These are phyloP conservation scores for Aspergillus clavatus DNA, from an alignment of 2,329 filamentous ascomycete genomes.

Conservation along the genomic window DNA sequence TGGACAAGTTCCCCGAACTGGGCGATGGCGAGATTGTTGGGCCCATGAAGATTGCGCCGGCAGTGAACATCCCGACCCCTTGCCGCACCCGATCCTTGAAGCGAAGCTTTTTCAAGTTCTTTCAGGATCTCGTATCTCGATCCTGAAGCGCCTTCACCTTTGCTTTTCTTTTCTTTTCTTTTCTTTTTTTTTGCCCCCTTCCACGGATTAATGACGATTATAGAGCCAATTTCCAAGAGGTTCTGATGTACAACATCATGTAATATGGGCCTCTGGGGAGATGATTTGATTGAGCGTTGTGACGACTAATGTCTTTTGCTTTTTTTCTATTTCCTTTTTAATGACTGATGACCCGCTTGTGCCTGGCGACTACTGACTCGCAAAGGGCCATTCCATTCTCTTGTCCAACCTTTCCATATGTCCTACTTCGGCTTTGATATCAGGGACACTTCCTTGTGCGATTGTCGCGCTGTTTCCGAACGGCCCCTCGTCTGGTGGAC, in stretches of 20 bases:
- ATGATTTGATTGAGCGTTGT: slow-evolving; percentile 18
- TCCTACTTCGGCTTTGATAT: slow-evolving; percentile 7
- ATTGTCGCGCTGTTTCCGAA: not conserved
- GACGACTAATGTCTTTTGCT: slow-evolving; percentile 31
- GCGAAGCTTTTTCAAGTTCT: slow-evolving; percentile 42
- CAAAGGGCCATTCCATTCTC: slow-evolving; percentile 26
- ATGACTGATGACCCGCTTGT: slow-evolving; percentile 23
- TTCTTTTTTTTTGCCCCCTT: no score
- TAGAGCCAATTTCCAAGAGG: slow-evolving; percentile 21
- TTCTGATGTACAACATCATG: slow-evolving; percentile 21
- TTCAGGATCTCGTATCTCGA: slow-evolving; percentile 39
- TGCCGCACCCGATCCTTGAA: slow-evolving; percentile 39
- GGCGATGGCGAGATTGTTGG: slow-evolving; percentile 92
- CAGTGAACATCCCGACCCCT: slow-evolving; percentile 37
- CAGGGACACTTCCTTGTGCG: not conserved
- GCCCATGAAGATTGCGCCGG: slow-evolving; percentile 64
- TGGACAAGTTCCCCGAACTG: slow-evolving; percentile 79
- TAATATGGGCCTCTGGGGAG: slow-evolving; percentile 14
- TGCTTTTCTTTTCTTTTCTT: no score
- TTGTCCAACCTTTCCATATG: slow-evolving; percentile 16
- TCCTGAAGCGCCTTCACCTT: slow-evolving; percentile 14
- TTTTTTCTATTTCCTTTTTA: slow-evolving; percentile 10
- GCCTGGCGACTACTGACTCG: slow-evolving; percentile 34
- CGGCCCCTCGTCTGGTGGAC: no score
- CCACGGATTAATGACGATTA: slow-evolving; percentile 23